Conservation (phyloP, 78 protist genomes). For the Dictyostelium firmibasis region DNA sequence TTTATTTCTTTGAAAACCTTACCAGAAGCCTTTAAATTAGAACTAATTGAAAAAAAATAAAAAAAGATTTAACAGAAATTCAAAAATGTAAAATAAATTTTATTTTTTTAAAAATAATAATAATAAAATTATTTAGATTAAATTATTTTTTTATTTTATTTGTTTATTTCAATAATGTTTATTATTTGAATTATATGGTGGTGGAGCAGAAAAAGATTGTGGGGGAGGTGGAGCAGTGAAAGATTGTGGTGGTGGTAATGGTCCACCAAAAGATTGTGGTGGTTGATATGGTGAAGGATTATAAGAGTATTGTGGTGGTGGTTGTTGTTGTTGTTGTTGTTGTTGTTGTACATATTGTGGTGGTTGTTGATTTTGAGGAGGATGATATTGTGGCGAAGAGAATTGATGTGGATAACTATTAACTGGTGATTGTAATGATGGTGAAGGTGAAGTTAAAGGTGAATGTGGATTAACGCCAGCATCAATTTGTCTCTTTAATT, state of each 20-base stretch:
- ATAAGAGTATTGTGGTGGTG: not conserved
- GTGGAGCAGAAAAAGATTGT: conserved; percentile 9
- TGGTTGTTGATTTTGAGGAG: conserved; percentile 9
- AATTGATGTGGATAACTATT: not conserved
- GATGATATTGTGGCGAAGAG: not conserved
- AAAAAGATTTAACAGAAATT: not conserved
- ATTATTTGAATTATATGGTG: not conserved
- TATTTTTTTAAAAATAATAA: too few relatives aligned
- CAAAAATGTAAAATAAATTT: too few relatives aligned
- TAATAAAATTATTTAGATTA: too few relatives aligned
- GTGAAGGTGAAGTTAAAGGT: conserved; percentile 7
- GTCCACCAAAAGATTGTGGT: not conserved
- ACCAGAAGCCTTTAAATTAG: conserved; percentile 25
- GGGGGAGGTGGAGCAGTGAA: conserved; percentile 1
- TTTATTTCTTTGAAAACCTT: conserved; percentile 9
- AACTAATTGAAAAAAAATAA: not conserved
- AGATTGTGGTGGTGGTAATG: conserved; percentile 45
- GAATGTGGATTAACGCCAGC: conserved; percentile 17
- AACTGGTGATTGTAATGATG: not conserved
- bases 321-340: conserved; percentile 19
- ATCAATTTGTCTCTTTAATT: conserved; percentile 38
- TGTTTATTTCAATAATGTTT: not conserved
- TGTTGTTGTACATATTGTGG: not conserved
- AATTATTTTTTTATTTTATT: not conserved
- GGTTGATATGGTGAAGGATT: not conserved